Percentiles rank a stretch among this genome's conserved stretches.
phyloP scores from a whole-genome alignment of 2,329 filamentous ascomycete species.

The Fusarium sp. region DNA sequence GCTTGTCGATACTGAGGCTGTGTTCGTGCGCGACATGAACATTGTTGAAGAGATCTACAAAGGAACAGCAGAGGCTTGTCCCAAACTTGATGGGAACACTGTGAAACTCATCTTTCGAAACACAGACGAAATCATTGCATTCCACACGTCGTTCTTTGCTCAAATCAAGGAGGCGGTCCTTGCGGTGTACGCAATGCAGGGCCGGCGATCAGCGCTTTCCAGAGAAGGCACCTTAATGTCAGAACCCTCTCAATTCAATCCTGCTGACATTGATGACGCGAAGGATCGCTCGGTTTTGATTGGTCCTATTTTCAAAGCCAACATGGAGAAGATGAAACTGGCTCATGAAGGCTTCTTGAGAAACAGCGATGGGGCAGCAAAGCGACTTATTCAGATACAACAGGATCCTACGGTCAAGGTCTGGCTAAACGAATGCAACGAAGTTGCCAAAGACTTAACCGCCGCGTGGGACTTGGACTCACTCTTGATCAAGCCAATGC shows the following conservation, averaged over 20 bases:
- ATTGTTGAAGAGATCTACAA: constrained; percentile 98
- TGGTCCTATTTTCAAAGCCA: constrained; percentile 66
- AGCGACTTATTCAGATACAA: constrained; percentile 72
- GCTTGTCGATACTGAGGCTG: constrained; percentile 90
- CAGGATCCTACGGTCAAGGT: constrained; percentile 76
- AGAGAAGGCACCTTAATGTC: constrained; percentile 60
- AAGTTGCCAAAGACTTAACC: constrained; percentile 91
- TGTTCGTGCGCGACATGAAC: constrained; percentile 95
- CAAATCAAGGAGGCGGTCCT: constrained; percentile 84
- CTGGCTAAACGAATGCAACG: constrained; percentile 94
- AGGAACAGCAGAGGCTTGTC: constrained; percentile 85
- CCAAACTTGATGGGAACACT: constrained; percentile 84
- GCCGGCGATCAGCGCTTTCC: constrained; percentile 58
- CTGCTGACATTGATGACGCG: constrained; percentile 62
- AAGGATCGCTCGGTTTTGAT: constrained; percentile 67
- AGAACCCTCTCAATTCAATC: constrained; percentile 56
- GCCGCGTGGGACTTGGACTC: constrained; percentile 96
- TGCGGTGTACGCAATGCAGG: constrained; percentile 80
- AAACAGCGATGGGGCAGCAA: constrained; percentile 73
- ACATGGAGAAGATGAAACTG: constrained; percentile 71
- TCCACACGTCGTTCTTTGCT: constrained; percentile 83
- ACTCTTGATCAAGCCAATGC: constrained; percentile 96
- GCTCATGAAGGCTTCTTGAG: constrained; percentile 73
- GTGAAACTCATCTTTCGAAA: constrained; percentile 94
- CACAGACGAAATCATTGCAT: constrained; percentile 88